Percentiles rank a stretch among this genome's conserved stretches.
Conservation (phyloP, 441 rosid genomes). For the Populus hybrid region DNA sequence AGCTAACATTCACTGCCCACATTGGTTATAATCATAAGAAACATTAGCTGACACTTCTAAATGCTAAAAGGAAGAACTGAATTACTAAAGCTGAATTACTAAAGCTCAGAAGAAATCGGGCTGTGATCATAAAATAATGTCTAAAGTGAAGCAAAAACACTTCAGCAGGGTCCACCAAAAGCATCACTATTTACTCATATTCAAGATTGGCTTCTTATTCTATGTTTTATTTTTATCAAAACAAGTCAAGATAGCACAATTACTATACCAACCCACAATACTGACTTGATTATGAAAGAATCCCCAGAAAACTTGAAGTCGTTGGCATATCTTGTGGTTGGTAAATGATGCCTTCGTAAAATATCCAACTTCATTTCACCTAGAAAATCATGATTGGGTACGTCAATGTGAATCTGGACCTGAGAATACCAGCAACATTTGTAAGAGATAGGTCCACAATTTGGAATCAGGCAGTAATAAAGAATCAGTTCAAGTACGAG, state of each 20-base stretch:
- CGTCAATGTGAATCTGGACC: slow-evolving; percentile 54
- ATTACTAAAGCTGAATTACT: too few relatives aligned
- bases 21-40: not conserved
- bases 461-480: not conserved
- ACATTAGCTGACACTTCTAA: not conserved
- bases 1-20: not conserved
- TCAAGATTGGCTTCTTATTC: not conserved
- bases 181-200: not conserved
- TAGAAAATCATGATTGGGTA: slow-evolving; percentile 50
- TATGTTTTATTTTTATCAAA: not conserved
- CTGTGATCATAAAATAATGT: not conserved
- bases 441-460: not conserved
- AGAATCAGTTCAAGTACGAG: not conserved
- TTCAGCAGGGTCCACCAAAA: not conserved
- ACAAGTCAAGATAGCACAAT: not conserved
- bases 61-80: not conserved
- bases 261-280: slow-evolving; percentile 19
- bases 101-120: not conserved
- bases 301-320: slow-evolving; percentile 38
- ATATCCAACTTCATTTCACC: slow-evolving; percentile 51
- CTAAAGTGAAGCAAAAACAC: not conserved
- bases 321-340: slow-evolving; percentile 34
- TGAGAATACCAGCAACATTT: slow-evolving; percentile 28
- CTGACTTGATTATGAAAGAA: slow-evolving; percentile 71
- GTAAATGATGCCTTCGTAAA: slow-evolving; percentile 45